Conservation (phyloP, 768 basidiomycete species). For the Naganishia randhawae region DNA sequence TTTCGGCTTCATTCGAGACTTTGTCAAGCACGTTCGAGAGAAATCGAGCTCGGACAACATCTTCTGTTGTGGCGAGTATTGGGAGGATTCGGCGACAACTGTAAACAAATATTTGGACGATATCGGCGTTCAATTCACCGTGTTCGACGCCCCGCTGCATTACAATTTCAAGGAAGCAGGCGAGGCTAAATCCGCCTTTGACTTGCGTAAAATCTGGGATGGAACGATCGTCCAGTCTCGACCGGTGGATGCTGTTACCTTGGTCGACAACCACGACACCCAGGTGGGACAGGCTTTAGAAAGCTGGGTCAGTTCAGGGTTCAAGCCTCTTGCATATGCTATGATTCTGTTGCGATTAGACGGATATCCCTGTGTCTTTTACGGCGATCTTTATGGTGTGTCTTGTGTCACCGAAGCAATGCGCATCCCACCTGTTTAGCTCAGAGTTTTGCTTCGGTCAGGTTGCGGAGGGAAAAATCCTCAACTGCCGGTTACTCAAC, state of each 20-base stretch:
- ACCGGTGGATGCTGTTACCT: conserved; percentile 70
- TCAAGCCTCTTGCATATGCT: conserved; percentile 54
- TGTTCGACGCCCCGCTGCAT: conserved; percentile 89
- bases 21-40: conserved; percentile 53
- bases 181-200: conserved; percentile 63
- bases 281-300: conserved; percentile 52
- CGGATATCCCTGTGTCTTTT: conserved; percentile 50
- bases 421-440: too few relatives aligned
- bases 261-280: conserved; percentile 51
- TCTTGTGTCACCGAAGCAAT: background rate
- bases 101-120: conserved; percentile 33
- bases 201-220: conserved; percentile 70
- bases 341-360: conserved; percentile 52
- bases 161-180: conserved; percentile 76
- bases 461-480: conserved; percentile 52
- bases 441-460: conserved; percentile 43
- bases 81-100: conserved; percentile 61
- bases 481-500: conserved; percentile 50
- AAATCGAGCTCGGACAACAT: conserved; percentile 53
- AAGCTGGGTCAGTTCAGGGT: conserved; percentile 50
- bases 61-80: conserved; percentile 76
- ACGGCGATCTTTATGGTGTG: conserved; percentile 20
- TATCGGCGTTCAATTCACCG: conserved; percentile 62
- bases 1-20: conserved; percentile 52
- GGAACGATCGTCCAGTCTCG: conserved; percentile 64